Evolutionary conservation across 345 rosid genomes (phyloP).

Genomic region (Alliaria petiolata): DNA sequence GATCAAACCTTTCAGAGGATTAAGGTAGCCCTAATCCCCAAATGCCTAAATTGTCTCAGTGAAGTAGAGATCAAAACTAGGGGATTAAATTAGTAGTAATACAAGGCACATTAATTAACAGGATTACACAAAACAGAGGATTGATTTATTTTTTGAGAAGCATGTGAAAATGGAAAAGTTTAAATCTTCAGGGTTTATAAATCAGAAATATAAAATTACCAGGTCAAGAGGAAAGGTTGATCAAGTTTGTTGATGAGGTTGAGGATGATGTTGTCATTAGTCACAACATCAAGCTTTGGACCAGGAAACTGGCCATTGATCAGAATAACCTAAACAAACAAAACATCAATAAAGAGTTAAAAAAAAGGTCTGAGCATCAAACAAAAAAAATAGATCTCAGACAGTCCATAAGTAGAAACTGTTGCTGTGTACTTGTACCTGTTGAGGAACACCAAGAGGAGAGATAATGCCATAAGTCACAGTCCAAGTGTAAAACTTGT

Average conservation of each 20-base stretch:
- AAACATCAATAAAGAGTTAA: neutral
- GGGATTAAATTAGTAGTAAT: neutral
- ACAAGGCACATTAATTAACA: neutral
- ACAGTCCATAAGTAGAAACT: slow-evolving; percentile 1
- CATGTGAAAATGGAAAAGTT: neutral
- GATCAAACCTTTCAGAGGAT: neutral
- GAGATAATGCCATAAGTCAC: slow-evolving; percentile 76
- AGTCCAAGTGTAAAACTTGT: slow-evolving; percentile 80
- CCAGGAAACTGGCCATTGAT: slow-evolving; percentile 98
- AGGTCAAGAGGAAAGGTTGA: slow-evolving; percentile 88
- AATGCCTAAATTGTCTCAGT: neutral
- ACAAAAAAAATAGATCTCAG: slow-evolving; percentile 1
- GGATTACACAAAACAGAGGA: slow-evolving; percentile 3
- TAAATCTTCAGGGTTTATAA: neutral
- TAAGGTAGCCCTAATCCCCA: neutral
- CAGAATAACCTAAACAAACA: slow-evolving; percentile 62
- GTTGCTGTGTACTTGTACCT: slow-evolving; percentile 41
- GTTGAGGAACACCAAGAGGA: slow-evolving; percentile 84
- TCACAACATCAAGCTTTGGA: slow-evolving; percentile 86
- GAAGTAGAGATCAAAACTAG: no score
- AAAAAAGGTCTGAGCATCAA: neutral
- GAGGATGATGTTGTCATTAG: slow-evolving; percentile 86
- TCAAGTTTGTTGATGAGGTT: slow-evolving; percentile 93
- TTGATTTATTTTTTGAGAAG: neutral
- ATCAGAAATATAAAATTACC: slow-evolving; percentile 38